Conservation (phyloP, 768 basidiomycete genomes). For the Russula sp. region DNA sequence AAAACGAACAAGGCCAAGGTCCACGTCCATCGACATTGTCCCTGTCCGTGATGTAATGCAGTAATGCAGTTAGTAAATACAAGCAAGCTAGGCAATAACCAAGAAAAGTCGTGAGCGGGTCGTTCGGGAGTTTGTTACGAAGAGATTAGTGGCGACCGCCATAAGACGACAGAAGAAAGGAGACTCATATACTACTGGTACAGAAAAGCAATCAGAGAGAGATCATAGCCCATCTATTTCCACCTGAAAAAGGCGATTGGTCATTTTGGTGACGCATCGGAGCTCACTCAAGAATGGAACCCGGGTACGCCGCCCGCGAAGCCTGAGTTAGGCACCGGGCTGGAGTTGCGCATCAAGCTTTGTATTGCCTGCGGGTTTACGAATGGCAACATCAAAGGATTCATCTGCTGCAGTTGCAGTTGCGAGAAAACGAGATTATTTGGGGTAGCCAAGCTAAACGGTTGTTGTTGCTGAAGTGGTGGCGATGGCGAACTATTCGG, state of each 20-base stretch:
- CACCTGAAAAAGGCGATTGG: slow-evolving; percentile 1
- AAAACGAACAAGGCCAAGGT: slow-evolving; percentile 43
- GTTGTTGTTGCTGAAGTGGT: slow-evolving; percentile 40
- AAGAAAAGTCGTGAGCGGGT: slow-evolving; percentile 5
- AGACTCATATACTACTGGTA: slow-evolving; percentile 11
- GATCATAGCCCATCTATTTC: slow-evolving; percentile 12
- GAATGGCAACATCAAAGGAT: slow-evolving; percentile 54
- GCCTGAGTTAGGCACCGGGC: slow-evolving; percentile 46
- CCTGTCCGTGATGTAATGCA: slow-evolving; percentile 35
- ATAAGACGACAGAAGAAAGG: not conserved
- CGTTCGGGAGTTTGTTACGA: not conserved
- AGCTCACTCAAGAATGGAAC: slow-evolving; percentile 19
- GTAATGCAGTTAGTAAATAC: slow-evolving; percentile 28
- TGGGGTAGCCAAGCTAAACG: slow-evolving; percentile 45
- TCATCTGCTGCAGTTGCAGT: slow-evolving; percentile 48
- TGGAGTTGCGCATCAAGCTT: slow-evolving; percentile 79
- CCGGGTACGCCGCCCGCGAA: slow-evolving; percentile 27
- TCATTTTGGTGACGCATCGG: slow-evolving; percentile 14
- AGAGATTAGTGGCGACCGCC: slow-evolving; percentile 7
- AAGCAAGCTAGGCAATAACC: slow-evolving; percentile 18
- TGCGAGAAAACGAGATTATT: slow-evolving; percentile 49
- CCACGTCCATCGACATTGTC: slow-evolving; percentile 51
- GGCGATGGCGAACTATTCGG: slow-evolving; percentile 30
- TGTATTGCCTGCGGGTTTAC: slow-evolving; percentile 73
- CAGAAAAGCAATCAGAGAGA: not conserved